Base-by-base conservation (phyloP, 164 flowering plant species). In the Piper longum region DNA sequence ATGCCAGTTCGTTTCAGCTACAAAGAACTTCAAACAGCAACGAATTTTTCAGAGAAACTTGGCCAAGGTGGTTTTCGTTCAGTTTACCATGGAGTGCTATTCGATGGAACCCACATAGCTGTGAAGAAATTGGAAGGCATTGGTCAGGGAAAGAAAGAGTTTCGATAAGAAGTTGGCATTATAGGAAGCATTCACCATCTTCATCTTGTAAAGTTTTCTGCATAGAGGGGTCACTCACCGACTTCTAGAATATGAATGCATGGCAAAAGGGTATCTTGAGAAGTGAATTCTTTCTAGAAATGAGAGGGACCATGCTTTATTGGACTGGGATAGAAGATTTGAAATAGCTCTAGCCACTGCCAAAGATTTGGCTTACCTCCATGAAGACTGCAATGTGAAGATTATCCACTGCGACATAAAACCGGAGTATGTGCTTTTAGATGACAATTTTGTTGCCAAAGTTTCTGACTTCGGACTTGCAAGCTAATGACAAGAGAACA, bases 41-140 rank as follows among this genome's bases (percentile, higher is more conserved):
- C 89, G n/a, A 68, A 73, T 69, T 85, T 84, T 75, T 63, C 75
- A 2, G 66, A 66, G 66, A 82, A 81, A 72, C 81, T 84, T 55
- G 86, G 86, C 39, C 80, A 79, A 60, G 89, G 89, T n/a, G 89
- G 86, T 41, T 84, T 85, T 73, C 85, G 85, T 4, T 82, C 87
- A 8, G 87, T 85, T 56, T 82, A 79, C 69, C 61, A 72, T 54
- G 87, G 87, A 7, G 57, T 43, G 7, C 81, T 81, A 6, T 69
- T 68, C 16, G 87, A 82, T 70, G 87, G 85, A 26, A 71, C 75
- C 55, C 71, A 12, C 64, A 17, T 82, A 40, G 89, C 86, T 16
- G 89, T 82, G 65, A 85, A 85, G 67, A 65, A 77, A 69, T 62
- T 85, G 65, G 85, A 82, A 66, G 76, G 85, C 39, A 66, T 85